Evolutionary conservation across 2,329 filamentous ascomycete genomes (phyloP).

Genomic region (Paecilomyces formosus): DNA sequence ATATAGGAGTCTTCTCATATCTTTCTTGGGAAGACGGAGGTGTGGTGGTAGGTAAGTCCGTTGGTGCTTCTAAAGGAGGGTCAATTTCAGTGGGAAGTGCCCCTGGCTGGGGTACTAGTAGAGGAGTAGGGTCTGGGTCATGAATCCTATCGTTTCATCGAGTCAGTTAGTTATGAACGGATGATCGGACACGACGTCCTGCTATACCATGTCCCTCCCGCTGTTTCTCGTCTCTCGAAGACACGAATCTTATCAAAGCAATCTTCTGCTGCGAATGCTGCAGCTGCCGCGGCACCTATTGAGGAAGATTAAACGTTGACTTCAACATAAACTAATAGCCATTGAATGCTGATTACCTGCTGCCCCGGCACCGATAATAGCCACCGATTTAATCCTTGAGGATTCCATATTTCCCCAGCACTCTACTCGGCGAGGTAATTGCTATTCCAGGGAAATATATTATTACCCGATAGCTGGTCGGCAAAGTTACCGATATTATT

Average conservation of each 20-base stretch:
- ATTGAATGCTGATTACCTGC: conserved; percentile 12
- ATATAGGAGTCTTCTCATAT: conserved; percentile 28
- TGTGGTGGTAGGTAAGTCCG: conserved; percentile 15
- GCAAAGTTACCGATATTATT: not conserved
- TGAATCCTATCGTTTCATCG: conserved; percentile 22
- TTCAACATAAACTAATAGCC: conserved; percentile 7
- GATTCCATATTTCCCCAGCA: not conserved
- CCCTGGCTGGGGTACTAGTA: conserved; percentile 17
- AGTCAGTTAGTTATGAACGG: not conserved
- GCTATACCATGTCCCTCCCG: conserved; percentile 27
- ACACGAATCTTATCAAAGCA: conserved; percentile 25
- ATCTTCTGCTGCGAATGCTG: conserved; percentile 26
- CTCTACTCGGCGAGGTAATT: not conserved
- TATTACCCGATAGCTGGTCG: not conserved
- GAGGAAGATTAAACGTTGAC: conserved; percentile 7
- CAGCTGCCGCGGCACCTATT: conserved; percentile 24
- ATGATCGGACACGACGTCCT: not conserved
- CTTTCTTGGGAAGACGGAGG: conserved; percentile 19
- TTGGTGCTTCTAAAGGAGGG: conserved; percentile 19
- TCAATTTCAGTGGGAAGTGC: conserved; percentile 24
- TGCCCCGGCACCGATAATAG: conserved; percentile 24
- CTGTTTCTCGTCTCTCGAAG: conserved; percentile 25
- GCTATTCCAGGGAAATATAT: not conserved
- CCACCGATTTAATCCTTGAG: conserved; percentile 11
- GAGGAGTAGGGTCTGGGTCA: conserved; percentile 22